Base-by-base conservation (phyloP, 202 grass and related monocot species). In the Miscanthus sacchariflorus region DNA sequence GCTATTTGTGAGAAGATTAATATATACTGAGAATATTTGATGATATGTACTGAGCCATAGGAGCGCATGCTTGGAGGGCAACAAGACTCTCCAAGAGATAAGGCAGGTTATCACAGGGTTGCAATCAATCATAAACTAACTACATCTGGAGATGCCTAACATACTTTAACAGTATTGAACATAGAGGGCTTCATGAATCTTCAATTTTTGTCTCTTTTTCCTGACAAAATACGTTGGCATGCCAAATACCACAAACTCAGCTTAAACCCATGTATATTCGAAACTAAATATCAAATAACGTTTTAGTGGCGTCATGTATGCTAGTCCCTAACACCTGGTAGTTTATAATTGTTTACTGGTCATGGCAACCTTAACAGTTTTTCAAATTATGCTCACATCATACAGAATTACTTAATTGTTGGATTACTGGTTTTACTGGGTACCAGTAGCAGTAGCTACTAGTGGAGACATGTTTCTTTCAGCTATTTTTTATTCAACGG, bases 171-270 rank as follows among this genome's bases (percentile, higher is more conserved):
- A 28, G 1, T 1, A 35, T 30, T 77, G 48, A 77, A 54, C 25
- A 77, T 36, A 56, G 17, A 77, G 21, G 63, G 63, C 24, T 33
- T 76, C 27, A 56, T n/a, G 21, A 38, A 35, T 77, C 72, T 77
- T 38, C 9, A 18, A 6, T 12, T 66, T 66, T 66, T 66, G 9
- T 27, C 23, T 25, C 23, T 36, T 58, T 35, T 56, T 38, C 54
- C 5, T 11, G 28, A 58, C 18, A 58, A 58, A 77, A 52, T 78
- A 36, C 0, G 3, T 28, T n/a, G 44, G 28, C 27, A 1, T 49
- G 27, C 43, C 68, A 48, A 46, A 68, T 49, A 68, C 45, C 9
- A 58, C 50, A 78, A 38, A 49, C 79, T 68, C 9, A 69, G 9
- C 17, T 69, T 35, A 19, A 35, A 59, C 52, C 50, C 17, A n/a